Evolutionary conservation across 495 filamentous ascomycete genomes (phyloP).

Genomic region (Penicilliopsis zonata): DNA sequence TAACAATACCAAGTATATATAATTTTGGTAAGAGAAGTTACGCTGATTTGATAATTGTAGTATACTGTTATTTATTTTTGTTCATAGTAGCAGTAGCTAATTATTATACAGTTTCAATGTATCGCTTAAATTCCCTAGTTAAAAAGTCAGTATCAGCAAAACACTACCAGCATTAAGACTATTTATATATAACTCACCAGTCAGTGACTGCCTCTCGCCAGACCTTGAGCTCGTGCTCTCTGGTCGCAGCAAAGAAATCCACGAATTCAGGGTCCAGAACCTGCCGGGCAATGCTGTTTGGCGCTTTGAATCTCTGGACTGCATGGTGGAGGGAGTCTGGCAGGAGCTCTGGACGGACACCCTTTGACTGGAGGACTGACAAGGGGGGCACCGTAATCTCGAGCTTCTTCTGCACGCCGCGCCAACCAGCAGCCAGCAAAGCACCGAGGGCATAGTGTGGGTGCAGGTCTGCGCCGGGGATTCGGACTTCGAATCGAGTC

Average conservation of each 20-base stretch:
- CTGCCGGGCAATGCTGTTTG: conserved; percentile 72
- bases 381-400: conserved; percentile 73
- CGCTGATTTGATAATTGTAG: too few species aligned
- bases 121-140: too few species aligned
- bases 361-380: conserved; percentile 55
- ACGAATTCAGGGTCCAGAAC: conserved; percentile 92
- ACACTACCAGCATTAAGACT: too few species aligned
- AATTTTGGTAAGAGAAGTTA: too few species aligned
- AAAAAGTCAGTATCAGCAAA: too few species aligned
- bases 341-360: conserved; percentile 46
- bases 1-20: too few species aligned
- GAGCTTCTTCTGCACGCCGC: conserved; percentile 82
- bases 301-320: neutral
- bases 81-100: too few species aligned
- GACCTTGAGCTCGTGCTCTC: conserved; percentile 81
- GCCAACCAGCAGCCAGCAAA: conserved; percentile 73
- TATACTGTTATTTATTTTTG: too few species aligned
- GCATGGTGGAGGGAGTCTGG: conserved; percentile 78
- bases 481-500: conserved; percentile 87
- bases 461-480: conserved; percentile 84
- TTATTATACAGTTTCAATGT: too few species aligned
- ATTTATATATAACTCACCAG: conserved; percentile 48
- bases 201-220: conserved; percentile 96
- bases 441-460: conserved; percentile 80
- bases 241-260: conserved; percentile 85